Conservation (phyloP, 306 rosid species). For the Pachyrhizus erosus region DNA sequence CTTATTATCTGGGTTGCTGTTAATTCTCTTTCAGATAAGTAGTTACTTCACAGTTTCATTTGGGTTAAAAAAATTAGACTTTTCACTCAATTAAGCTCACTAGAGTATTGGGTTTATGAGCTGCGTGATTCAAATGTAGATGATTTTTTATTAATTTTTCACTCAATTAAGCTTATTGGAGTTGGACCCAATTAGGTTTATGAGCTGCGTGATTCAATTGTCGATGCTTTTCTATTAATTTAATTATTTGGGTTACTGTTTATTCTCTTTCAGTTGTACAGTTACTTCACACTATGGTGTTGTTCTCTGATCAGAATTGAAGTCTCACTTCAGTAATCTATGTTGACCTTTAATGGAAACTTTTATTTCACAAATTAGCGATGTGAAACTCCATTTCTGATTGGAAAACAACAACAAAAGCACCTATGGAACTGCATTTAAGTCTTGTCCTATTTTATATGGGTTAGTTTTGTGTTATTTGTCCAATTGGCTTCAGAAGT, state of each 20-base stretch:
- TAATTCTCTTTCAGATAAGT: slow-evolving; percentile 1
- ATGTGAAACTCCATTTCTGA: background rate
- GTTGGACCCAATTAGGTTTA: slow-evolving; percentile 32
- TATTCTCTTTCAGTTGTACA: background rate
- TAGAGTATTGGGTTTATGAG: slow-evolving; percentile 29
- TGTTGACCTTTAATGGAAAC: background rate
- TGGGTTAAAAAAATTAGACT: background rate
- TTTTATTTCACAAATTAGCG: background rate
- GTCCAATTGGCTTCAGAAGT: slow-evolving; percentile 32
- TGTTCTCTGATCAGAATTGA: background rate
- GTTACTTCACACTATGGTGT: slow-evolving; percentile 3
- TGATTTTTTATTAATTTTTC: background rate
- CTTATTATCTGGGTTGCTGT: background rate
- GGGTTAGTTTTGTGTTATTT: slow-evolving; percentile 25
- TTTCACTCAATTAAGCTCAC: background rate
- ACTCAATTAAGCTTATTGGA: slow-evolving; percentile 5
- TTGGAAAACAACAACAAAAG: background rate
- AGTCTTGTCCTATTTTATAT: background rate
- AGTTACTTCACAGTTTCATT: background rate
- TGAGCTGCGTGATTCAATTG: slow-evolving; percentile 21
- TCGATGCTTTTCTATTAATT: background rate
- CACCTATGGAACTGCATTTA: background rate
- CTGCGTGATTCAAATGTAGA: slow-evolving; percentile 17
- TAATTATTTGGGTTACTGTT: background rate
- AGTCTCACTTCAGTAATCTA: background rate